Evolutionary conservation across 768 basidiomycete species (phyloP).

Genomic region (Obba rivulosa): DNA sequence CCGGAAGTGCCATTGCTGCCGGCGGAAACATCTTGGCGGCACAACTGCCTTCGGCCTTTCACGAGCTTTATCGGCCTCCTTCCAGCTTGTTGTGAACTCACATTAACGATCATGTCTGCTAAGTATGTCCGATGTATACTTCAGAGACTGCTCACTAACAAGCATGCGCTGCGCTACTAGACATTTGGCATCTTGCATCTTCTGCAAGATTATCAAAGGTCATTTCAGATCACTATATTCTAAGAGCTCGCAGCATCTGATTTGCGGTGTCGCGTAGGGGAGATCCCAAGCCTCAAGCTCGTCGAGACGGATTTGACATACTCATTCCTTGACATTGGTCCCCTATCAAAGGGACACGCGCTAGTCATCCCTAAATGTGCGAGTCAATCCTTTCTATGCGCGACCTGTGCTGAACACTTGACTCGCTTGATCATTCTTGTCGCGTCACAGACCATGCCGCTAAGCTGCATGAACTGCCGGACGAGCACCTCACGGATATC

Average conservation of each 20-base stretch:
- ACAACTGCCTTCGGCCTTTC: too few species aligned
- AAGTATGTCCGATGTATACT: too few species aligned
- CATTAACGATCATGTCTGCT: too few species aligned
- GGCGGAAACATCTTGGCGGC: too few species aligned
- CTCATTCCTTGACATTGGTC: constrained; percentile 91
- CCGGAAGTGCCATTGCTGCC: too few species aligned
- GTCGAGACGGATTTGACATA: constrained; percentile 70
- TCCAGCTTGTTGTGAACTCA: too few species aligned
- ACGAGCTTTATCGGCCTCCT: too few species aligned
- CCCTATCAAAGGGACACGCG: constrained; percentile 85
- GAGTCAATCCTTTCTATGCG: constrained; percentile 3
- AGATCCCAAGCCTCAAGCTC: constrained; percentile 87
- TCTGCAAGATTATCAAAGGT: constrained; percentile 96
- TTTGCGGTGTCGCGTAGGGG: constrained; percentile 42
- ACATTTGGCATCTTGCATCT: constrained; percentile 62
- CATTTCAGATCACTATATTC: not conserved
- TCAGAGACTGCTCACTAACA: too few species aligned
- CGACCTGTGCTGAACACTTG: not conserved
- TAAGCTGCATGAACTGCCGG: constrained; percentile 74
- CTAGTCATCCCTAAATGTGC: constrained; percentile 92
- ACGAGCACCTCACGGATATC: constrained; percentile 73
- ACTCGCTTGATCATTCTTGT: not conserved
- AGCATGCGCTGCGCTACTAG: too few species aligned
- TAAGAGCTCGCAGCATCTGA: not conserved
- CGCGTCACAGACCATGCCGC: not conserved